phyloP scores from a whole-genome alignment of 176 grass and related monocot genomes.

The Pharus latifolius region DNA sequence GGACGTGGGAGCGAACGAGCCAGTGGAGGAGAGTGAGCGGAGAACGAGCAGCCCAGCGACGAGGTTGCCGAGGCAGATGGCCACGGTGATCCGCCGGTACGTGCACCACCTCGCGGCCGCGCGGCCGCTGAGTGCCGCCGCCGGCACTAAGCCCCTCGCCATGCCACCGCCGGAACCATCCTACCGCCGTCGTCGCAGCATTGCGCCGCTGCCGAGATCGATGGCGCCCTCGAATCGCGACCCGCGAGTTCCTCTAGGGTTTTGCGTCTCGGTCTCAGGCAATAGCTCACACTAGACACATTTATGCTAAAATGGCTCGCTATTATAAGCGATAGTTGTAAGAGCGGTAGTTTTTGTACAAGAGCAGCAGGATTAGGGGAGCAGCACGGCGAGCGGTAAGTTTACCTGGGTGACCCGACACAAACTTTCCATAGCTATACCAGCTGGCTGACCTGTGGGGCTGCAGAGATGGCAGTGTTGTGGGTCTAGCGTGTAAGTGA shows the following conservation, averaged over 20 bases:
- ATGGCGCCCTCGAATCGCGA: too few relatives aligned
- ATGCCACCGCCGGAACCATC: conserved; percentile 18
- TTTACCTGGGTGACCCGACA: neutral
- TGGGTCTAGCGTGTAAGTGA: too few relatives aligned
- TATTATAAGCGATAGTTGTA: neutral
- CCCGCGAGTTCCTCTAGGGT: conserved; percentile 5
- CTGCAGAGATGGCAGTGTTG: neutral
- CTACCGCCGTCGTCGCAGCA: conserved; percentile 7
- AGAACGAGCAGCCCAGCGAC: conserved; percentile 55
- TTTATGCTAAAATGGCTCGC: neutral
- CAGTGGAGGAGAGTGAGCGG: conserved; percentile 36
- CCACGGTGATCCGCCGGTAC: conserved; percentile 40
- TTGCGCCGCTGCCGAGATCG: neutral
- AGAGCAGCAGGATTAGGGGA: neutral
- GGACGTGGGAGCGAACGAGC: neutral
- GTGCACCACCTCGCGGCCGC: conserved; percentile 36
- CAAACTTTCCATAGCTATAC: neutral
- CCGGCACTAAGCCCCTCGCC: conserved; percentile 17
- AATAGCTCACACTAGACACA: neutral
- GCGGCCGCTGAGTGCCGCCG: conserved; percentile 7
- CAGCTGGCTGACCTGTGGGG: neutral
- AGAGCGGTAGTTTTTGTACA: neutral
- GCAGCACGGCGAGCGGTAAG: neutral
- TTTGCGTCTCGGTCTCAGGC: neutral
- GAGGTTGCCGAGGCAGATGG: conserved; percentile 56